Evolutionary conservation across 345 rosid species (phyloP).

Genomic region (Melastoma malabathricum): DNA sequence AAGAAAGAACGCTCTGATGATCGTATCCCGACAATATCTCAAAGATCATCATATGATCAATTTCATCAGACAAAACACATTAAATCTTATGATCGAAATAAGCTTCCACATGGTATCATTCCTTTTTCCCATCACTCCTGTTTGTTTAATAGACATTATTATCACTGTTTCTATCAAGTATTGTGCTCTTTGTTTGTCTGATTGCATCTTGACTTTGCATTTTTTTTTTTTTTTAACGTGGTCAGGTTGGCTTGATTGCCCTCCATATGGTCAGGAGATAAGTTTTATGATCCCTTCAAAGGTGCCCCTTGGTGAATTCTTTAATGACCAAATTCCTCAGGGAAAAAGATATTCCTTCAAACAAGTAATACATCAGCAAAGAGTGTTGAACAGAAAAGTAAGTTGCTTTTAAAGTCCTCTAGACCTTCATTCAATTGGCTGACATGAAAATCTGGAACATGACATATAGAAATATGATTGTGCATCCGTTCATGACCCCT

Average conservation of each 20-base stretch:
- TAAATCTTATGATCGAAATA: slow-evolving; percentile 50
- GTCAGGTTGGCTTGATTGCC: slow-evolving; percentile 95
- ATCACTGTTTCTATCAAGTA: too few species aligned
- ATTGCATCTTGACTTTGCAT: slow-evolving; percentile 1
- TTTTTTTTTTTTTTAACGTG: slow-evolving; percentile 3
- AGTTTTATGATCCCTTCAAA: slow-evolving; percentile 72
- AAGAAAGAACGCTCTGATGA: slow-evolving; percentile 51
- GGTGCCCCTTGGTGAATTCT: slow-evolving; percentile 84
- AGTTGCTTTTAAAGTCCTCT: slow-evolving; percentile 8
- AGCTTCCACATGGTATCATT: slow-evolving; percentile 72
- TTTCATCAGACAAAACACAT: slow-evolving; percentile 28
- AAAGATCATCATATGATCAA: slow-evolving; percentile 35
- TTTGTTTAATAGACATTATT: background rate
- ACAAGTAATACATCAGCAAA: slow-evolving; percentile 67
- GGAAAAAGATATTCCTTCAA: slow-evolving; percentile 96
- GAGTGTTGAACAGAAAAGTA: slow-evolving; percentile 76
- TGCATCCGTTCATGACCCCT: too few species aligned
- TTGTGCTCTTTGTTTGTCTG: background rate
- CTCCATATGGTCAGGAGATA: slow-evolving; percentile 64
- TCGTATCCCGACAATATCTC: slow-evolving; percentile 34
- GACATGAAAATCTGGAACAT: too few species aligned
- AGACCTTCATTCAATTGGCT: too few species aligned
- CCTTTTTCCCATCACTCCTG: background rate
- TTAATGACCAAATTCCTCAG: slow-evolving; percentile 61
- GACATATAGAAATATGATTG: too few species aligned